Conservation (phyloP, 2,329 filamentous ascomycete genomes). For the Fonsecaea multimorphosa region DNA sequence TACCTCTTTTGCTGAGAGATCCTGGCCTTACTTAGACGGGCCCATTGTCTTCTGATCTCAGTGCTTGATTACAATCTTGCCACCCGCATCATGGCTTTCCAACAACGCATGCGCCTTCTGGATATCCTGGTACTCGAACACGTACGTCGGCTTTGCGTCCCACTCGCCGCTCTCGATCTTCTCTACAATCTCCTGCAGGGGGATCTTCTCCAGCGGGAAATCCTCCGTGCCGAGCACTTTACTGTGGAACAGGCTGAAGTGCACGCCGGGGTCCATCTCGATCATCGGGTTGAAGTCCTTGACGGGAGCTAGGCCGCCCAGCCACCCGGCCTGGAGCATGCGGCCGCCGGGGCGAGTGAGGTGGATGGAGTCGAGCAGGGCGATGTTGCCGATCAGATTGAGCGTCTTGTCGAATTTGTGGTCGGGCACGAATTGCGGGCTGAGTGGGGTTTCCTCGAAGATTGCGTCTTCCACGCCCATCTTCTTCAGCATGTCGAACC, state of each 20-base stretch:
- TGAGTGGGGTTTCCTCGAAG: constrained; percentile 40
- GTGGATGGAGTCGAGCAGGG: constrained; percentile 49
- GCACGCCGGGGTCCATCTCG: constrained; percentile 54
- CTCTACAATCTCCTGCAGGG: constrained; percentile 47
- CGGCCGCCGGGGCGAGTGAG: constrained; percentile 46
- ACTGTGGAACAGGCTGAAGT: constrained; percentile 55
- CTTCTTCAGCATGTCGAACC: constrained; percentile 41
- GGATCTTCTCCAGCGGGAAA: constrained; percentile 50
- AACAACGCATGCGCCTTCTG: constrained; percentile 45
- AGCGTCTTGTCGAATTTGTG: constrained; percentile 48
- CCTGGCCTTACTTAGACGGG: no score
- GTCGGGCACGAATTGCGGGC: constrained; percentile 25
- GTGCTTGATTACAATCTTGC: constrained; percentile 44
- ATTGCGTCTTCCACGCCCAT: constrained; percentile 43
- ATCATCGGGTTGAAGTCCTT: constrained; percentile 52
- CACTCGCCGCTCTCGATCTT: constrained; percentile 45
- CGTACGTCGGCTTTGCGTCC: constrained; percentile 44
- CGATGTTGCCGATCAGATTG: constrained; percentile 50
- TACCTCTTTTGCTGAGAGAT: not conserved
- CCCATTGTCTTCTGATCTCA: not conserved
- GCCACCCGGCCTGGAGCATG: constrained; percentile 49
- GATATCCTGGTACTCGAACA: constrained; percentile 47
- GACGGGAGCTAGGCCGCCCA: constrained; percentile 51
- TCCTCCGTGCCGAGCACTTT: constrained; percentile 46
- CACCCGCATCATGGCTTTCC: constrained; percentile 44